Conservation (phyloP, 305 asterid species). For the Vinca major region DNA sequence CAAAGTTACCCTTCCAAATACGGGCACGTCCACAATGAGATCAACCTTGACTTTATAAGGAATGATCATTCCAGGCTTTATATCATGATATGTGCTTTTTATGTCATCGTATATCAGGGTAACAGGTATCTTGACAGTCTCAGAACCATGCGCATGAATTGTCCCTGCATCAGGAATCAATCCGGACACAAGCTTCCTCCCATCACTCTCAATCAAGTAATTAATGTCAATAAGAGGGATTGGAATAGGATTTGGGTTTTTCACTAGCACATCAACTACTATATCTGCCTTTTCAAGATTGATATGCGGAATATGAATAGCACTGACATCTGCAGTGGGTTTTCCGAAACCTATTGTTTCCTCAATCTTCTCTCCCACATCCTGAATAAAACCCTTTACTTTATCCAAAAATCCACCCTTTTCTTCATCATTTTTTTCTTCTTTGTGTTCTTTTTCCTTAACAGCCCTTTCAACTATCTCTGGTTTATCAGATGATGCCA, state of each 20-base stretch:
- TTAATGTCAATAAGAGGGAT: conserved; percentile 93
- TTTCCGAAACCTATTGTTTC: conserved; percentile 81
- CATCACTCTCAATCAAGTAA: conserved; percentile 84
- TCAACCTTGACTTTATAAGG: conserved; percentile 81
- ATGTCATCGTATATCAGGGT: conserved; percentile 67
- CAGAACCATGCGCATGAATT: conserved; percentile 79
- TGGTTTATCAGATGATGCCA: conserved; percentile 54
- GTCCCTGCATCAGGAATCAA: conserved; percentile 97
- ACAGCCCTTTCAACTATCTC: conserved; percentile 41
- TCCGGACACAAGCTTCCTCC: conserved; percentile 75
- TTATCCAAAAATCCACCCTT: conserved; percentile 68
- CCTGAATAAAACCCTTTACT: conserved; percentile 74
- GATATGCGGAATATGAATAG: conserved; percentile 61
- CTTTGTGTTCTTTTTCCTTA: conserved; percentile 36
- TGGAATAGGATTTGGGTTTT: conserved; percentile 80
- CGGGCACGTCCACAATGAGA: conserved; percentile 87
- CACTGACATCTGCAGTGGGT: conserved; percentile 88
- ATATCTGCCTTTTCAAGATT: conserved; percentile 71
- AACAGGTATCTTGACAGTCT: conserved; percentile 74
- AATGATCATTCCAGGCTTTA: conserved; percentile 74
- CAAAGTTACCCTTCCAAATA: conserved; percentile 73
- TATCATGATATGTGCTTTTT: conserved; percentile 60
- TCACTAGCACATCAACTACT: conserved; percentile 62
- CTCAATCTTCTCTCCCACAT: conserved; percentile 87
- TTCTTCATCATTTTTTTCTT: conserved; percentile 44